These are phyloP conservation scores for Taphrina betulina DNA, from an alignment of 1,139 yeast genomes.

Conservation along the genomic window DNA sequence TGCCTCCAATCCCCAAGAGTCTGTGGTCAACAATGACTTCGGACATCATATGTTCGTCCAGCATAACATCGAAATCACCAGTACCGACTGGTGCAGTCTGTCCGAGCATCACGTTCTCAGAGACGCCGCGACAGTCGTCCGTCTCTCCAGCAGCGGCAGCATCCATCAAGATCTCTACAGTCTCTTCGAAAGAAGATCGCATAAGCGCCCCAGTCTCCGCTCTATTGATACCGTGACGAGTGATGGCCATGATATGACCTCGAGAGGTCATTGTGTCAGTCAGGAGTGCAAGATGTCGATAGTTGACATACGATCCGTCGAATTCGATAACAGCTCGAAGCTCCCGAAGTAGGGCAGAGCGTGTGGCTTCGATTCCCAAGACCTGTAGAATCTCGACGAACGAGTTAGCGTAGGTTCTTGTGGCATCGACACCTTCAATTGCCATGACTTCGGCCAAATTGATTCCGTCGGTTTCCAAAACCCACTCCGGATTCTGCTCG, in stretches of 20 bases:
- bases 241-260: slow-evolving; percentile 97
- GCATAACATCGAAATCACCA: slow-evolving; percentile 94
- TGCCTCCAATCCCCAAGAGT: slow-evolving; percentile 46
- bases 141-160: slow-evolving; percentile 98
- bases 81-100: slow-evolving; percentile 99
- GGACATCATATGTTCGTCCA: slow-evolving; percentile 84
- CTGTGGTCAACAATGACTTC: slow-evolving; percentile 56
- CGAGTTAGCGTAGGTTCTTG: slow-evolving; percentile 89
- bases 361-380: slow-evolving; percentile 97
- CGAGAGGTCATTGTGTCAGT: slow-evolving; percentile 99
- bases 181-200: slow-evolving; percentile 99
- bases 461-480: slow-evolving; percentile 96
- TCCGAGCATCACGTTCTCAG: slow-evolving; percentile 95
- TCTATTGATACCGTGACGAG: slow-evolving; percentile 99
- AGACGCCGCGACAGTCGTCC: slow-evolving; percentile 97
- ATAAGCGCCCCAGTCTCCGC: slow-evolving; percentile 98
- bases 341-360: slow-evolving; percentile 89
- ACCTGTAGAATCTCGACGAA: slow-evolving; percentile 94
- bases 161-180: slow-evolving; percentile 93
- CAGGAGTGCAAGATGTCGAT: slow-evolving; percentile 94
- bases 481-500: slow-evolving; percentile 92
- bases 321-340: slow-evolving; percentile 96
- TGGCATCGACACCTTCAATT: slow-evolving; percentile 89
- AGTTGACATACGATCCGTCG: slow-evolving; percentile 98
- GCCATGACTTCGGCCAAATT: slow-evolving; percentile 93